Base-by-base conservation (phyloP, 225 moss, liverwort and hornwort genomes). In the Sphagnum contortum region DNA sequence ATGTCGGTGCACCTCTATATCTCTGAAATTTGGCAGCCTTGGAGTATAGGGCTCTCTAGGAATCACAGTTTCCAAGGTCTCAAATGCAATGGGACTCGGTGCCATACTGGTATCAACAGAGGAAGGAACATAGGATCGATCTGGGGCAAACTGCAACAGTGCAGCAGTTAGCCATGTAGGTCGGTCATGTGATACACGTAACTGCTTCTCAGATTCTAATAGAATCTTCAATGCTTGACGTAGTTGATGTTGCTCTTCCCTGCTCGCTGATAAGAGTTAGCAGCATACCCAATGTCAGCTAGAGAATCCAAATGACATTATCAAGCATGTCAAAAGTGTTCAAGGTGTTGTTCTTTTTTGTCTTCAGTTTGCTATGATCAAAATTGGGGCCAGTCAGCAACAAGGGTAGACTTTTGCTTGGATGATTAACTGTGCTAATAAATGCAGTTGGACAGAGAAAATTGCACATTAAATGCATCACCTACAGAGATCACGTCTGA, bases 161-260 rank as follows among this genome's bases (percentile, higher is more conserved):
- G 90, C 93, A 13, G 88, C 90, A 29, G 93, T 90, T 61, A 94
- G 68, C 93, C 93, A 94, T 5, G 90, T 90, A 2, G 90, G 74
- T 53, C 86, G 79, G 64, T 90, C 90, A 61, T 75, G 82, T 5
- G 93, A 80, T 11, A 75, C 78, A 61, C 93, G 79, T 62, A 94
- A 61, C 77, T 94, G 93, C 73, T 94, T 94, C 81, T 94, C 93
- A 8, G 87, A 77, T 70, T 94, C 93, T 2, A 88, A 83, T 3
- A 94, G 80, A 56, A 78, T 72, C 66, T 80, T 94, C 54, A 94
- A 76, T 51, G 93, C 93, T 69, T 90, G 86, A 48, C 93, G 78
- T 4, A 94, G 73, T 64, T 90, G 83, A 58, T 80, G 80, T 8
- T 90, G 86, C 69, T 94, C 93, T 72, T 90, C 90, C 48, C 85